Conservation (phyloP, 2,329 filamentous ascomycete genomes). For the Emericellopsis atlantica region DNA sequence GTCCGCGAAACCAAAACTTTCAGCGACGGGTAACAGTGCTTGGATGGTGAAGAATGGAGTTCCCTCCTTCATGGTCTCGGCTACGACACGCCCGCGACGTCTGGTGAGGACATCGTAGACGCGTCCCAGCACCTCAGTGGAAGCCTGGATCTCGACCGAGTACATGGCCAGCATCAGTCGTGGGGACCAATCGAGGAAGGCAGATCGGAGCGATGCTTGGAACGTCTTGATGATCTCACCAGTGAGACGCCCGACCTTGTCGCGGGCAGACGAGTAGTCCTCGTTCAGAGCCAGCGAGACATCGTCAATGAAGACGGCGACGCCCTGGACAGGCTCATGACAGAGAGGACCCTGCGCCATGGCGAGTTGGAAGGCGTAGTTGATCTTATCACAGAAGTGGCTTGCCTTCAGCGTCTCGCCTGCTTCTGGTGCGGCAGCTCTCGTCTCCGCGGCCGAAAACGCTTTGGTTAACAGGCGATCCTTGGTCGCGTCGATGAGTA, state of each 20-base stretch:
- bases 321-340: slow-evolving; percentile 82
- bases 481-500: slow-evolving; percentile 74
- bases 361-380: slow-evolving; percentile 87
- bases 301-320: slow-evolving; percentile 83
- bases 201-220: slow-evolving; percentile 69
- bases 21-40: slow-evolving; percentile 77
- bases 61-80: slow-evolving; percentile 86
- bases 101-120: slow-evolving; percentile 95
- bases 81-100: slow-evolving; percentile 76
- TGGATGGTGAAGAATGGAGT: slow-evolving; percentile 94
- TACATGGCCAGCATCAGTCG: slow-evolving; percentile 97
- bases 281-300: slow-evolving; percentile 47
- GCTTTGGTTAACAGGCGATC: slow-evolving; percentile 61
- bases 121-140: slow-evolving; percentile 84
- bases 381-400: slow-evolving; percentile 80
- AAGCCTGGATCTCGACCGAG: slow-evolving; percentile 92
- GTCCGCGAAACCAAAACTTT: slow-evolving; percentile 91
- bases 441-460: slow-evolving; percentile 28
- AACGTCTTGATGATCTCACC: slow-evolving; percentile 88
- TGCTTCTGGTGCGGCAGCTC: slow-evolving; percentile 19
- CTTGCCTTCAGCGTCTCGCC: slow-evolving; percentile 41
- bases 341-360: slow-evolving; percentile 83
- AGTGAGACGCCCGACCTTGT: slow-evolving; percentile 68
- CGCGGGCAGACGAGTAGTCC: slow-evolving; percentile 43
- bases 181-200: slow-evolving; percentile 91